phyloP scores from a whole-genome alignment of 176 grass and related monocot species.

The Melocanna baccifera region DNA sequence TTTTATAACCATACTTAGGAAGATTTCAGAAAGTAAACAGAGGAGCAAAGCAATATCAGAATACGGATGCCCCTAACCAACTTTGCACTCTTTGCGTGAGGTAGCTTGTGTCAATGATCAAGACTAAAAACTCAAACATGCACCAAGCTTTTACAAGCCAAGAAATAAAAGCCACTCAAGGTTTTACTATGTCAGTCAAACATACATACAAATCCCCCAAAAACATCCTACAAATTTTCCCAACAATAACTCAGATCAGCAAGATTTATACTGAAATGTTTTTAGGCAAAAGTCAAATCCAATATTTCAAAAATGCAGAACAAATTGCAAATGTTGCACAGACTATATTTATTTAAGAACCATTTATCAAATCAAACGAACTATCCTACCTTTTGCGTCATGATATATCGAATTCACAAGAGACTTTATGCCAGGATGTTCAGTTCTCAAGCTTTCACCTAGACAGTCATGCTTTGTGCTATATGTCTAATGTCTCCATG shows the following conservation, averaged over 20 bases:
- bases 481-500: neutral
- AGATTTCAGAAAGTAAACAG: neutral
- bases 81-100: constrained; percentile 3
- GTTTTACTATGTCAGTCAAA: neutral
- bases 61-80: neutral
- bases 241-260: neutral
- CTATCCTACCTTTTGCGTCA: neutral
- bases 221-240: neutral
- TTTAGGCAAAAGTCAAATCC: neutral
- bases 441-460: neutral
- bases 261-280: neutral
- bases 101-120: neutral
- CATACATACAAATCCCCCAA: neutral
- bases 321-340: neutral
- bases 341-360: neutral
- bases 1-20: neutral
- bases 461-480: neutral
- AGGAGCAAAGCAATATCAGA: neutral
- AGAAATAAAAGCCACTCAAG: neutral
- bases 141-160: neutral
- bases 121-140: neutral
- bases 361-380: neutral
- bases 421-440: neutral
- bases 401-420: constrained; percentile 3
- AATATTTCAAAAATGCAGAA: neutral